Evolutionary conservation across 225 moss, liverwort and hornwort genomes (phyloP), one percentile per base, ranked within the genome.

Genomic region (Anthoceros angustus): DNA sequence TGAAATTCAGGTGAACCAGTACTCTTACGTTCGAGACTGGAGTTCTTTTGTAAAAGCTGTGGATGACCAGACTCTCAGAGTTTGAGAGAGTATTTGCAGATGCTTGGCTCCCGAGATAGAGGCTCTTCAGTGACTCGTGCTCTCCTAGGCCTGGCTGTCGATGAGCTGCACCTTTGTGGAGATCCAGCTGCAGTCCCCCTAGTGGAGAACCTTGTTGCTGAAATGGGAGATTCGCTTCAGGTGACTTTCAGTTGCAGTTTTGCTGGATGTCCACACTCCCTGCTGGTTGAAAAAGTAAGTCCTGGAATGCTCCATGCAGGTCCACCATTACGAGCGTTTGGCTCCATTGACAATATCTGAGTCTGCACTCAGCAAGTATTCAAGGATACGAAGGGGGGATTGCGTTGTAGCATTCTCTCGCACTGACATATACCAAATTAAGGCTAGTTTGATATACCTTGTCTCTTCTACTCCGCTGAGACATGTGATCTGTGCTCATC

Each of bases 111-210:
- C 62, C 70, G 64, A 16, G 78, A 78, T 8, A 68, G 71, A 69
- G 74, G 74, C 12, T 78, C 72, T 62, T 78, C 78, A 38, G 74
- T 78, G 67, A 78, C 78, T 63, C 78, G 74, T 72, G 78, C 78
- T 61, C 68, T 78, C 42, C 78, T 78, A 21, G 78, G 78, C 26
- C 43, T 78, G 63, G 74, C 74, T 64, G 74, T 68, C 69, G 78
- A 78, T 40, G 78, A 78, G 74, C 71, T 78, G 25, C 78, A 78
- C 66, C 42, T 78, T 46, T 78, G 78, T 69, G 74, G 78, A 12
- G 78, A 78, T 66, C 72, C 78, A 45, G 67, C 78, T 62, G 78
- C 78, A 68, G 43, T 78, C 39, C 42, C 71, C 46, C 67, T 78
- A n/a, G 70, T 78, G 9, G 49, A 71, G 65, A 18, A 68, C 39